Evolutionary conservation across 805 yeast genomes (phyloP), one percentile per base, ranked within the genome.

Genomic region (Saccharomyces jurei): DNA sequence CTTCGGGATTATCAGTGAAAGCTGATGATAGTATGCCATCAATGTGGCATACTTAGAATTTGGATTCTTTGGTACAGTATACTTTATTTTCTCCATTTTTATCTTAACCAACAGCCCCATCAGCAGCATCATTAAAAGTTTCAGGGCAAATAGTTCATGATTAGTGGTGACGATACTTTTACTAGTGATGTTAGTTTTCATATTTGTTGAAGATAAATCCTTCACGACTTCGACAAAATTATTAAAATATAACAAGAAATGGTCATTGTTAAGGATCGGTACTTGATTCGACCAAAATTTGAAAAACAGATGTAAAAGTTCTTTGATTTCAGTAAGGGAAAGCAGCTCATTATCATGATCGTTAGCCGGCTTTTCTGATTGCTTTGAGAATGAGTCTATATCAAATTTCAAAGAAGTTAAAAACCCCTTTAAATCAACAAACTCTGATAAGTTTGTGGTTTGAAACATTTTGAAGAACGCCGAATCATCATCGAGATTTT

Each of bases 251-350:
- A 74, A 72, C 64, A 85, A 74, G 62, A 90, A 90, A n/a, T 81
- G 77, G 47, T 80, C 80, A 58, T 82, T 81, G 66, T 87, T 88
- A 52, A 90, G 64, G 14, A 88, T 75, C 0, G 96, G 95, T 25
- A 84, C 74, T 4, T 81, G 70, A 27, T 79, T 76, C 29, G 87
- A 84, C 96, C 96, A 90, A 55, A 86, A 84, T 57, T 81, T 83
- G 70, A 89, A 89, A 65, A 80, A 90, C 2, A 81, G 66, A 0
- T 86, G 77, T 21, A 87, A 77, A 30, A 87, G 75, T 27, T 82
- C 82, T 67, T 90, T 96, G 54, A 88, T 62, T 44, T 69, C 68
- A 10, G 41, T 36, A 36, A 65, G 55, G 2, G 52, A 48, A 44
- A 68, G 50, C 21, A 53, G 14, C 9, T 52, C 55, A 9, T 49